A percentile compares a stretch with the other conserved stretches of the same genome.
Evolutionary conservation across 148 eudicot species (phyloP).

Genomic region (Camellia lanceoleosa): DNA sequence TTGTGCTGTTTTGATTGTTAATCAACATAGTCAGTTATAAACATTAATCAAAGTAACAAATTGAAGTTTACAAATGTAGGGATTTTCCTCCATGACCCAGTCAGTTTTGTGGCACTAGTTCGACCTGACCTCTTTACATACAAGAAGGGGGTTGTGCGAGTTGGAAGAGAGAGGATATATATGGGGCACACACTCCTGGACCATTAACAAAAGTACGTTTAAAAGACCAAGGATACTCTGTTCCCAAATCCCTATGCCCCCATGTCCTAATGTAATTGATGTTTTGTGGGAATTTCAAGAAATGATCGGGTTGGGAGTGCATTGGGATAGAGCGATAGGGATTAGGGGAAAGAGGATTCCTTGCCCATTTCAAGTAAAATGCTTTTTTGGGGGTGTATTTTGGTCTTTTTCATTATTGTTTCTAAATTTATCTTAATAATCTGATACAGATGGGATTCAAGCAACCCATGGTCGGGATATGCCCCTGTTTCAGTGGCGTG

Average conservation of each 20-base stretch:
- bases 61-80: conserved; percentile 35
- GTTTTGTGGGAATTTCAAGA: too few relatives aligned
- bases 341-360: too few relatives aligned
- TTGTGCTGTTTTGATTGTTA: too few relatives aligned
- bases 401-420: too few relatives aligned
- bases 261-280: too few relatives aligned
- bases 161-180: conserved; percentile 83
- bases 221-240: background rate
- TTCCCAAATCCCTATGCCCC: too few relatives aligned
- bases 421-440: background rate
- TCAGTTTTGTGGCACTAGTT: conserved; percentile 72
- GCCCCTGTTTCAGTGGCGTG: conserved; percentile 83
- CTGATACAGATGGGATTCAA: conserved; percentile 51
- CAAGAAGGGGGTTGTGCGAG: conserved; percentile 84
- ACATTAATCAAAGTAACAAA: background rate
- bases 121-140: conserved; percentile 83
- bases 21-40: too few relatives aligned
- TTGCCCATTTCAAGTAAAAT: too few relatives aligned
- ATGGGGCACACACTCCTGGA: conserved; percentile 81
- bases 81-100: conserved; percentile 86
- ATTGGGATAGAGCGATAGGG: too few relatives aligned
- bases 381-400: background rate
- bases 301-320: too few relatives aligned
- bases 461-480: conserved; percentile 79
- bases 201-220: conserved; percentile 65